Evolutionary conservation across 2,329 filamentous ascomycete genomes (phyloP).

Genomic region (Penicillium fuscoglaucum): DNA sequence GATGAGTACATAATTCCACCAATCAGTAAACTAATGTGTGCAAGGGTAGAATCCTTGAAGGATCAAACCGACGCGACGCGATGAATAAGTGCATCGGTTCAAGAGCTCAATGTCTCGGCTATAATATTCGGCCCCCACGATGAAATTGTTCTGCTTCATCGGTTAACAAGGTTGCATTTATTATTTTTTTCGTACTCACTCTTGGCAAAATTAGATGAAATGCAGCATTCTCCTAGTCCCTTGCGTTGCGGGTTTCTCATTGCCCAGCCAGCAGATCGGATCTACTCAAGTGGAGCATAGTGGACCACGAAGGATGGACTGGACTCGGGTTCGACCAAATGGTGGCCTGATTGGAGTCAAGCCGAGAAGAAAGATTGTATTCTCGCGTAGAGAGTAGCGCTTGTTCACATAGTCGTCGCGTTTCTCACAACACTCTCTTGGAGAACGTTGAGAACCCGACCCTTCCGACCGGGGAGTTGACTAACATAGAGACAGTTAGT

Average conservation of each 20-base stretch:
- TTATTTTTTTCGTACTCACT: too few relatives aligned
- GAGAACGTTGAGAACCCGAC: background rate
- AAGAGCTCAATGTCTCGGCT: background rate
- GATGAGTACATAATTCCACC: background rate
- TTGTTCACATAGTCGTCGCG: background rate
- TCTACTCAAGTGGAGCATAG: background rate
- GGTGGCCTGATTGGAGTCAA: background rate
- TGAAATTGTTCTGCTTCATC: background rate
- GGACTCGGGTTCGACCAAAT: background rate
- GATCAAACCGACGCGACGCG: background rate
- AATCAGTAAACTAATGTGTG: background rate
- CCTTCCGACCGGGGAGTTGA: background rate
- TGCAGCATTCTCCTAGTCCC: background rate
- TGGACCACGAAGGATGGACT: background rate
- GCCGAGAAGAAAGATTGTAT: background rate
- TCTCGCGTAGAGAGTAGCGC: background rate
- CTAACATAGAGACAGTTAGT: background rate
- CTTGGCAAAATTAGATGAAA: background rate
- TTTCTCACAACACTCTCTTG: background rate
- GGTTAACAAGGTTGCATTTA: background rate
- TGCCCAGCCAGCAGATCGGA: background rate
- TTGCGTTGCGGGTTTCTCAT: background rate
- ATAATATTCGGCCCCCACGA: background rate
- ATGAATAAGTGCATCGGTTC: background rate
- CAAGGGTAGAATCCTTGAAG: background rate